Percentiles rank a stretch among this genome's conserved stretches.
phyloP scores from a whole-genome alignment of 768 basidiomycete genomes.

The Mycena leptocephala region DNA sequence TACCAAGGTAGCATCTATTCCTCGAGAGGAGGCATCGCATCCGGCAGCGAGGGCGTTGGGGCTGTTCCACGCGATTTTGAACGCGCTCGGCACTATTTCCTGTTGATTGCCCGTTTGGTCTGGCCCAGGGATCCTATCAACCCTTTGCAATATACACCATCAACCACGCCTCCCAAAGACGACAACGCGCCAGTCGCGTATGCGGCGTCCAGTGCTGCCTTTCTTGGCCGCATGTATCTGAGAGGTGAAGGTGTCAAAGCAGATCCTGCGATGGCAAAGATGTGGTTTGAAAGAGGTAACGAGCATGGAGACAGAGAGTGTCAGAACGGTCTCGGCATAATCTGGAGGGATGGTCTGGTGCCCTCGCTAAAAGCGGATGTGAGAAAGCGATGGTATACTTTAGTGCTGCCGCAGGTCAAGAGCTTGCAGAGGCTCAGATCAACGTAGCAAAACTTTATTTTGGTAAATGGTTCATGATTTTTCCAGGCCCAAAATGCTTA shows the following conservation, averaged over 20 bases:
- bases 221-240: constrained; percentile 94
- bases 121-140: constrained; percentile 90
- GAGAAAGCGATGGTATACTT: constrained; percentile 81
- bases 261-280: constrained; percentile 83
- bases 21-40: constrained; percentile 83
- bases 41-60: constrained; percentile 94
- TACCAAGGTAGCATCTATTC: constrained; percentile 96
- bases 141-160: constrained; percentile 61
- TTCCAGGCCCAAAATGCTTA: constrained; percentile 19
- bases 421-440: constrained; percentile 93
- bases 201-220: constrained; percentile 88
- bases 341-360: constrained; percentile 91
- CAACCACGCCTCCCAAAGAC: constrained; percentile 64
- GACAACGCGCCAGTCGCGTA: constrained; percentile 69
- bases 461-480: constrained; percentile 53
- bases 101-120: constrained; percentile 83
- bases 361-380: constrained; percentile 76
- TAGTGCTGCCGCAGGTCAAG: constrained; percentile 85
- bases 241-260: constrained; percentile 92
- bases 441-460: constrained; percentile 90
- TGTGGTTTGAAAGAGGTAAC: constrained; percentile 95
- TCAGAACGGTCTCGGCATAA: constrained; percentile 92
- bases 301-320: constrained; percentile 90
- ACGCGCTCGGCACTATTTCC: constrained; percentile 88
- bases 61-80: constrained; percentile 86